A percentile compares a stretch with the other conserved stretches of the same genome.
Evolutionary conservation across 257 asterid genomes (phyloP).

Genomic region (Anisodus tanguticus): DNA sequence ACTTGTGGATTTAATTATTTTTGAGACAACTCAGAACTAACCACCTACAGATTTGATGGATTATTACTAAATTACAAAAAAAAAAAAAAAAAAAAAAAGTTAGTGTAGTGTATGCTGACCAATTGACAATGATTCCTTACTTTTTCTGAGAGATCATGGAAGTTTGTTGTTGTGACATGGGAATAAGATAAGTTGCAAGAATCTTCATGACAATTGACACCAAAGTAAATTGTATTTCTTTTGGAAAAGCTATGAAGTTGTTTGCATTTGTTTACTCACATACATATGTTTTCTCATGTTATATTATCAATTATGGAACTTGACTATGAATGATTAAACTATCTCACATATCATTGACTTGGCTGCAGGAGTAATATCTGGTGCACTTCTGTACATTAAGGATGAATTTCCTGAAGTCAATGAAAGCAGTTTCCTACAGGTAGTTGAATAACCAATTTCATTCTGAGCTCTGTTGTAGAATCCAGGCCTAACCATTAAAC

Average conservation of each 20-base stretch:
- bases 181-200: not conserved
- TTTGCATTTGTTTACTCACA: not conserved
- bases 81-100: not conserved
- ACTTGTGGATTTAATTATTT: not conserved
- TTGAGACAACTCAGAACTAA: not conserved
- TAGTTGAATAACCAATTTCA: conserved; percentile 27
- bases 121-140: not conserved
- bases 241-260: not conserved
- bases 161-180: not conserved
- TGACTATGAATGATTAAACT: not conserved
- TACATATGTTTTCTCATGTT: too few species aligned
- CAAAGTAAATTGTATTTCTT: not conserved
- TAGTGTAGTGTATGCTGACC: not conserved
- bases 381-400: conserved; percentile 87
- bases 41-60: not conserved
- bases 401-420: conserved; percentile 85
- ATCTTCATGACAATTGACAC: not conserved
- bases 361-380: conserved; percentile 90
- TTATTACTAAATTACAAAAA: not conserved
- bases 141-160: not conserved
- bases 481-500: not conserved
- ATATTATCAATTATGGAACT: not conserved
- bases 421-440: conserved; percentile 92
- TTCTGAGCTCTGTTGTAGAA: not conserved
- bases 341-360: conserved; percentile 34